Conservation (phyloP, 202 grass and related monocot species). For the Carex sylvatica region DNA sequence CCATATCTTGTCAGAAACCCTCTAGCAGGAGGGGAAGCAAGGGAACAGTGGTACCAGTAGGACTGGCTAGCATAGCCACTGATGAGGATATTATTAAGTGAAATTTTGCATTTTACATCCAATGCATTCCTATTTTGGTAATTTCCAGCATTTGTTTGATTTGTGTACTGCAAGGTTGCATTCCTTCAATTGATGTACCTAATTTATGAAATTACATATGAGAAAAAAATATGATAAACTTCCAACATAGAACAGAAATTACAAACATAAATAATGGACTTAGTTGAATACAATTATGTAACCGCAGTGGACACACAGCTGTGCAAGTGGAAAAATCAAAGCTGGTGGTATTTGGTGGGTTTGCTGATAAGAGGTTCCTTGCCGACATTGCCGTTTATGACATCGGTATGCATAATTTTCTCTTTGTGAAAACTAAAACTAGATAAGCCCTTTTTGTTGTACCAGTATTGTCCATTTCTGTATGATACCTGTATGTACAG, state of each 20-base stretch:
- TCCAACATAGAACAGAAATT: background rate
- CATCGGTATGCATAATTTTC: slow-evolving; percentile 42
- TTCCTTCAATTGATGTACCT: background rate
- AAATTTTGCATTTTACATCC: background rate
- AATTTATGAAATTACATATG: background rate
- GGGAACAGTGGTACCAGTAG: too few relatives aligned
- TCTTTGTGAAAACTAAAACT: background rate
- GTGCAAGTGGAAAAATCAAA: slow-evolving; percentile 75
- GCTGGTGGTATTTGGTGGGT: slow-evolving; percentile 84
- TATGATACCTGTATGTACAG: background rate
- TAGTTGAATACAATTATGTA: background rate
- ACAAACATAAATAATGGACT: background rate
- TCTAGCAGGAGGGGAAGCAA: too few relatives aligned
- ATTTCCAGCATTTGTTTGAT: background rate
- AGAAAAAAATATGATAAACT: background rate
- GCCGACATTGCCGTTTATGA: slow-evolving; percentile 76
- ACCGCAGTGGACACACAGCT: slow-evolving; percentile 69
- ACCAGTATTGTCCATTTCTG: background rate
- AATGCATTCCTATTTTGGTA: background rate
- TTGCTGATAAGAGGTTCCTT: slow-evolving; percentile 83
- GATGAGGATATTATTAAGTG: too few relatives aligned
- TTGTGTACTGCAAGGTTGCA: background rate
- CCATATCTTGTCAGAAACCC: too few relatives aligned
- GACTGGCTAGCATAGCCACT: too few relatives aligned
- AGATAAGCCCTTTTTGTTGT: background rate